Evolutionary conservation across 2,329 filamentous ascomycete genomes (phyloP).

Genomic region (Fonsecaea erecta): DNA sequence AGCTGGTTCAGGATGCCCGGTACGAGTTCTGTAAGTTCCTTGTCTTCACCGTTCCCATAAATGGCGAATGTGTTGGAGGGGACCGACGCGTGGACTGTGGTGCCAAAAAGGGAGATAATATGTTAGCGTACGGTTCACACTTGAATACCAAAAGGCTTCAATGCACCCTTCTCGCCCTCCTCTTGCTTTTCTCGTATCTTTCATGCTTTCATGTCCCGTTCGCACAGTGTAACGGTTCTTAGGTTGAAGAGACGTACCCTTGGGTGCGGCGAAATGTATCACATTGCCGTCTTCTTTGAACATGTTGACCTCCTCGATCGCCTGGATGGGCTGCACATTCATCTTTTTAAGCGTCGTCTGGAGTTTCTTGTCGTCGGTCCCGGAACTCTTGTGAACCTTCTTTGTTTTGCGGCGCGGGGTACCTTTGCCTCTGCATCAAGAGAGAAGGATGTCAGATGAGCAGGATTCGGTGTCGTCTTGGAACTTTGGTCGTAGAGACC

Average conservation of each 20-base stretch:
- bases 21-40: slow-evolving; percentile 99
- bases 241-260: slow-evolving; percentile 69
- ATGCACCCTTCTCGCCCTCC: background rate
- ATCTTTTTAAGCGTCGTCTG: slow-evolving; percentile 98
- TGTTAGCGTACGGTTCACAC: slow-evolving; percentile 5
- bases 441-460: background rate
- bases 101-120: background rate
- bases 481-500: background rate
- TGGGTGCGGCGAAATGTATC: slow-evolving; percentile 97
- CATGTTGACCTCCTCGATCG: slow-evolving; percentile 99
- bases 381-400: slow-evolving; percentile 91
- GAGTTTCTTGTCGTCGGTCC: slow-evolving; percentile 99
- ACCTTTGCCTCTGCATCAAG: slow-evolving; percentile 78
- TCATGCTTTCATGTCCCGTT: background rate
- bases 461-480: background rate
- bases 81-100: slow-evolving; percentile 89
- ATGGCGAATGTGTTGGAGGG: slow-evolving; percentile 99
- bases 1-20: slow-evolving; percentile 99
- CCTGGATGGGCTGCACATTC: slow-evolving; percentile 98
- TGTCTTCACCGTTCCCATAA: slow-evolving; percentile 98
- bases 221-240: background rate
- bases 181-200: background rate
- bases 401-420: slow-evolving; percentile 97
- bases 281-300: slow-evolving; percentile 99
- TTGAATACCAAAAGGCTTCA: background rate